Evolutionary conservation across 2,329 filamentous ascomycete genomes (phyloP).

Genomic region (Chalaropsis ovoidea): DNA sequence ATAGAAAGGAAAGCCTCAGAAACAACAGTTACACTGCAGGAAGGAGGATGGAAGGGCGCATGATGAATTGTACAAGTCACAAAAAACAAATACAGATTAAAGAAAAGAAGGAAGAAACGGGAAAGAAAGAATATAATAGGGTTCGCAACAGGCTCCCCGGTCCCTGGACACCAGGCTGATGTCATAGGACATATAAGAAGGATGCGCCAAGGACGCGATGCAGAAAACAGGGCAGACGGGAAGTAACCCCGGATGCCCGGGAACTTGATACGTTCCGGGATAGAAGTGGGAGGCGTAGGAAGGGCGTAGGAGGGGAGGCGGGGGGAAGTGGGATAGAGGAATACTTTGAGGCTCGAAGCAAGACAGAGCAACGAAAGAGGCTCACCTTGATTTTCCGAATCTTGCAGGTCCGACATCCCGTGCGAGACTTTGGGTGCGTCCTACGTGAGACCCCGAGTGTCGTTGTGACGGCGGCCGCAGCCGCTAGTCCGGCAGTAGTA

Average conservation of each 20-base stretch:
- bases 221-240: background rate
- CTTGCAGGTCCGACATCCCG: conserved; percentile 27
- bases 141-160: background rate
- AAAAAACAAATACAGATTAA: too few relatives aligned
- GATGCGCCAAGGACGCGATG: background rate
- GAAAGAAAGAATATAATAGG: background rate
- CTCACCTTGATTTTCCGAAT: conserved; percentile 28
- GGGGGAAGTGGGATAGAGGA: background rate
- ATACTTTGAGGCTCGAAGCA: background rate
- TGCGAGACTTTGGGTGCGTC: conserved; percentile 24
- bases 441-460: conserved; percentile 18
- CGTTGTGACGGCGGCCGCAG: background rate
- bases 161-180: conserved; percentile 1
- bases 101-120: too few relatives aligned
- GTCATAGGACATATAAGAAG: background rate
- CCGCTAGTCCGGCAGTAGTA: background rate
- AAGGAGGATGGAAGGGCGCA: background rate
- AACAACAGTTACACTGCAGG: background rate
- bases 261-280: background rate
- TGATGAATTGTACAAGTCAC: background rate
- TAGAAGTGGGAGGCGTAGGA: background rate
- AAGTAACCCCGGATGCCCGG: background rate
- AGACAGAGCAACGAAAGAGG: background rate
- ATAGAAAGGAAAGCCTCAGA: too few relatives aligned
- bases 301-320: background rate